Evolutionary conservation across 2,329 filamentous ascomycete species (phyloP).

Genomic region (Cladosporium halotolerans): DNA sequence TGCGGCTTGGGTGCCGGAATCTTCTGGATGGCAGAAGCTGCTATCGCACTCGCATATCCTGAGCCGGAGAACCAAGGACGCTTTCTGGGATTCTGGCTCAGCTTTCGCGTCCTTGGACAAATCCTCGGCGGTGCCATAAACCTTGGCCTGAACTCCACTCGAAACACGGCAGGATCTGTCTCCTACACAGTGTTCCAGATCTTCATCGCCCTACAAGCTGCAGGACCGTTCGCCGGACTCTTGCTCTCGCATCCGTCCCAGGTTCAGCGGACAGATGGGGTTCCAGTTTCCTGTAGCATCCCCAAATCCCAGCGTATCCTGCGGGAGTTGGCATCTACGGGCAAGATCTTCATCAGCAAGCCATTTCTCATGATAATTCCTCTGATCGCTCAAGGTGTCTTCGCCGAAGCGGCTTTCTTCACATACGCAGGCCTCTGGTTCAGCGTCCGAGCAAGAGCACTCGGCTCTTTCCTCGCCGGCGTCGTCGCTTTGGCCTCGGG

Average conservation of each 20-base stretch:
- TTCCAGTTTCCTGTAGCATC: slow-evolving; percentile 55
- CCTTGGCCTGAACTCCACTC: slow-evolving; percentile 56
- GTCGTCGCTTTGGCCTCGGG: slow-evolving; percentile 60
- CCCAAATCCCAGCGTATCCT: slow-evolving; percentile 43
- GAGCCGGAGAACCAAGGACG: slow-evolving; percentile 62
- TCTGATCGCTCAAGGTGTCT: slow-evolving; percentile 65
- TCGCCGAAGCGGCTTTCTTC: slow-evolving; percentile 65
- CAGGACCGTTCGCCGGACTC: slow-evolving; percentile 58
- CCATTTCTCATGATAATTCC: slow-evolving; percentile 60
- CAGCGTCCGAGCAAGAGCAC: slow-evolving; percentile 59
- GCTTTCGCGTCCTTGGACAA: slow-evolving; percentile 56
- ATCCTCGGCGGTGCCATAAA: slow-evolving; percentile 68
- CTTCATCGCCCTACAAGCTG: slow-evolving; percentile 64
- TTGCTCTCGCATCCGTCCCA: slow-evolving; percentile 55
- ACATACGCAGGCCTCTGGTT: slow-evolving; percentile 61
- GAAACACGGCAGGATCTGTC: slow-evolving; percentile 55
- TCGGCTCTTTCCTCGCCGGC: slow-evolving; percentile 65
- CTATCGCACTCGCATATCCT: slow-evolving; percentile 66
- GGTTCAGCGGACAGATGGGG: slow-evolving; percentile 61
- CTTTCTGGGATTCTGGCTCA: slow-evolving; percentile 63
- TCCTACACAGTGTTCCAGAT: slow-evolving; percentile 63
- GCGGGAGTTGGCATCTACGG: slow-evolving; percentile 55
- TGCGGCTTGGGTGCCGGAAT: slow-evolving; percentile 66
- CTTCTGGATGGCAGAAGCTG: slow-evolving; percentile 71
- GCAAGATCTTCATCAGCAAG: slow-evolving; percentile 53